Base-by-base conservation (phyloP, 768 basidiomycete genomes). In the Phylloporus rhodoxanthus region DNA sequence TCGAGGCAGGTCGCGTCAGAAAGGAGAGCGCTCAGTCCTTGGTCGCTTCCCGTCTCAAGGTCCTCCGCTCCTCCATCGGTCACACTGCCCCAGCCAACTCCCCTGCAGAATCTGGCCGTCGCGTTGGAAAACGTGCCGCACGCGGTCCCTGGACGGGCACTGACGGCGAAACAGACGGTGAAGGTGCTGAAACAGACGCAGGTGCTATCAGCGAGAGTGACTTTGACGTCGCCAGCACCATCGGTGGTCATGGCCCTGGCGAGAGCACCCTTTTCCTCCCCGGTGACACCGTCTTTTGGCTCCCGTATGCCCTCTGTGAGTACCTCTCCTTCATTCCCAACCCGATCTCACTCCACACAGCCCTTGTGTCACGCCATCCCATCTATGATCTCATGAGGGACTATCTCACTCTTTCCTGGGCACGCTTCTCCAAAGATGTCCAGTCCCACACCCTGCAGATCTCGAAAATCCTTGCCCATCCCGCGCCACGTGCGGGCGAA, bases 371-470 rank as follows among this genome's bases (percentile, higher is more conserved):
- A 42, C 84, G 90, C 20, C 88, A 90, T 66, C 93, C 93, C 0
- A 89, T 96, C 56, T 96, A 94, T 70, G 91, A 94, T 63, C 76
- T 95, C 48, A 91, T 97, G 87, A 80, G 88, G 46, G 94, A 98
- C 70, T 94, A 90, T 62, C 79, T 98, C 38, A 92, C 92, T n/a
- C 82, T 96, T 39, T 90, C 87, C 4, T 94, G 91, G 91, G 91
- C 91, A 15, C 84, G 89, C 43, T 92, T 91, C 71, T 88, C 88
- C 47, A 94, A 94, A 69, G 91, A 95, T 60, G 91, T 94, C 4
- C 88, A 91, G 68, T 87, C 87, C 0, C 93, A 96, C 62, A 91
- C 91, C 8, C 75, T 93, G 46, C 90, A 91, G 63, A 91, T 91
- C 49, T 85, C 85, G 44, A 90, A 90, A 67, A 89, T 91, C 57